These are phyloP conservation scores for Acanthochlamys bracteata DNA, from an alignment of 106 monocot species.

Conservation along the genomic window DNA sequence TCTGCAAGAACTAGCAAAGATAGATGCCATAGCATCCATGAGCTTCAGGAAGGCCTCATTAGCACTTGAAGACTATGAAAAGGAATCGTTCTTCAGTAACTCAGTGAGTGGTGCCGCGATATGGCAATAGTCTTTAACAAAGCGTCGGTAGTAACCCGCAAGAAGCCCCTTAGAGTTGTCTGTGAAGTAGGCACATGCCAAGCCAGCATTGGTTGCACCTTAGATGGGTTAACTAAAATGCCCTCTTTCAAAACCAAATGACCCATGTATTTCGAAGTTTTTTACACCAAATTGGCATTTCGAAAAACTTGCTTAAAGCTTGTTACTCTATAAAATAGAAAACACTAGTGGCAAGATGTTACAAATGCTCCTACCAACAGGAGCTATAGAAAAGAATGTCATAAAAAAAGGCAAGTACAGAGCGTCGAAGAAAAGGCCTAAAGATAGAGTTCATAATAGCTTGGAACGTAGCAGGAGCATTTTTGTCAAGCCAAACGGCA, in stretches of 20 bases:
- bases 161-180: background rate
- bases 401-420: constrained; percentile 4
- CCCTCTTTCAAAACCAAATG: background rate
- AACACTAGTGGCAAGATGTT: background rate
- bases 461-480: background rate
- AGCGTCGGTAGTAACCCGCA: background rate
- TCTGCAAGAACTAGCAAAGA: background rate
- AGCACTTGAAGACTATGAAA: background rate
- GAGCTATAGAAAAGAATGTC: background rate
- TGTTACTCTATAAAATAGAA: background rate
- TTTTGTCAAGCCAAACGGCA: background rate
- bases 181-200: background rate
- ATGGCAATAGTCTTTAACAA: background rate
- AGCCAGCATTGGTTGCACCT: background rate
- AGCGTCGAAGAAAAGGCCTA: background rate
- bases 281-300: background rate
- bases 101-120: background rate
- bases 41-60: background rate
- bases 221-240: background rate
- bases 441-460: background rate
- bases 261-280: background rate
- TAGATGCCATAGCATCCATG: background rate
- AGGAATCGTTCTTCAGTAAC: background rate
- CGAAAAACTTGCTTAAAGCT: background rate
- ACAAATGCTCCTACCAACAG: background rate